Conservation (phyloP, 2,329 filamentous ascomycete genomes). For the Epichloe amarillans region DNA sequence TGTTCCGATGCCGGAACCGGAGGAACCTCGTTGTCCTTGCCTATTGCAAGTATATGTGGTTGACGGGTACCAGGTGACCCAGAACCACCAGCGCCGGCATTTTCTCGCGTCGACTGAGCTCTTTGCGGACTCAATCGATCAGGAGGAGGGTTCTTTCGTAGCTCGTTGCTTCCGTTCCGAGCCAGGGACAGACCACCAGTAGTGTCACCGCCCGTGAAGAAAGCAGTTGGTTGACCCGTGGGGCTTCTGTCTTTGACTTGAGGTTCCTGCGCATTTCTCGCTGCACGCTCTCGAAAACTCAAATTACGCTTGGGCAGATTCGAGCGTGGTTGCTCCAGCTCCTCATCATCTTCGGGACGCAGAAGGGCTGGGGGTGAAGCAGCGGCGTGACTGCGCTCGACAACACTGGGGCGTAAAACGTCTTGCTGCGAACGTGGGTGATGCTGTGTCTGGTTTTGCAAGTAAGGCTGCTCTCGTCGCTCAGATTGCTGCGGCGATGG, state of each 20-base stretch:
- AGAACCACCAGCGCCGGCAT: slow-evolving; percentile 16
- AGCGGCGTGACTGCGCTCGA: slow-evolving; percentile 8
- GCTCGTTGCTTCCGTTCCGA: slow-evolving; percentile 43
- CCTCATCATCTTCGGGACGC: slow-evolving; percentile 8
- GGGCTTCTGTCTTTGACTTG: slow-evolving; percentile 15
- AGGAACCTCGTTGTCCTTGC: slow-evolving; percentile 21
- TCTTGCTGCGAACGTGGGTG: neutral
- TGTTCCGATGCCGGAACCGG: slow-evolving; percentile 12
- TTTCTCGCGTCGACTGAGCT: slow-evolving; percentile 22
- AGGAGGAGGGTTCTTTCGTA: slow-evolving; percentile 43
- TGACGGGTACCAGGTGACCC: neutral
- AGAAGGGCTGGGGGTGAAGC: slow-evolving; percentile 11
- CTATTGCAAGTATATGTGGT: slow-evolving; percentile 5
- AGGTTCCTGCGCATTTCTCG: slow-evolving; percentile 27
- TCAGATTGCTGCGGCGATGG: neutral
- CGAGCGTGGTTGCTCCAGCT: slow-evolving; percentile 11
- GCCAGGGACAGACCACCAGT: slow-evolving; percentile 24
- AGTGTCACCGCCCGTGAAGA: slow-evolving; percentile 16
- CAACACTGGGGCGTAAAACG: neutral
- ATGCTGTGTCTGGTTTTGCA: neutral
- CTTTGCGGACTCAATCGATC: slow-evolving; percentile 32
- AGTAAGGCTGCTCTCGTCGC: neutral
- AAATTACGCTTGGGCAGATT: slow-evolving; percentile 38
- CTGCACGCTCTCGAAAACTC: slow-evolving; percentile 47
- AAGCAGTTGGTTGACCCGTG: slow-evolving; percentile 9